phyloP scores from a whole-genome alignment of 1,139 yeast genomes.

The Yamadazyma epiphylla region DNA sequence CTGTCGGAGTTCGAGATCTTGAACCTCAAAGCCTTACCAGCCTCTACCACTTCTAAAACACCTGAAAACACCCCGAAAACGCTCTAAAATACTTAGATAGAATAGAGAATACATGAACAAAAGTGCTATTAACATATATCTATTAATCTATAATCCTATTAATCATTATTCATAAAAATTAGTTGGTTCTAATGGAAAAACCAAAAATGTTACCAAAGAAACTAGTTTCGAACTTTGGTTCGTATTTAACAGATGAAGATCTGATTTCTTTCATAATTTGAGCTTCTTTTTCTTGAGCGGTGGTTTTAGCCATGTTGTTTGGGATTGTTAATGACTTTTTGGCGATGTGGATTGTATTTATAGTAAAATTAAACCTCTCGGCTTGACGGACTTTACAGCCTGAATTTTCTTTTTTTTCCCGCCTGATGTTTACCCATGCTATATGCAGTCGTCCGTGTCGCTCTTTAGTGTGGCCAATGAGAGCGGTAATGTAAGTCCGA shows the following conservation, averaged over 20 bases:
- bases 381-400: constrained; percentile 1
- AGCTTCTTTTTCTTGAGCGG: constrained; percentile 47
- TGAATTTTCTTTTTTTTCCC: neutral
- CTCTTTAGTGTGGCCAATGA: neutral
- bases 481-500: neutral
- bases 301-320: constrained; percentile 21
- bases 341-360: neutral
- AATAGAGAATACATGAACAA: too few species aligned
- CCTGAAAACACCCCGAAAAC: too few species aligned
- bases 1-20: too few species aligned
- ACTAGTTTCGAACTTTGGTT: constrained; percentile 41
- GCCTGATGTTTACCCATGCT: neutral
- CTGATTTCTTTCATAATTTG: constrained; percentile 47
- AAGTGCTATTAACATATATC: too few species aligned
- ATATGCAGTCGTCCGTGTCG: neutral
- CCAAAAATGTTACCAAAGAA: constrained; percentile 45
- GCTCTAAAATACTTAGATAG: too few species aligned
- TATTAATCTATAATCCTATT: too few species aligned
- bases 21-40: too few species aligned
- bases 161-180: constrained; percentile 4
- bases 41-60: too few species aligned
- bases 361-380: neutral
- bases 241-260: constrained; percentile 30
- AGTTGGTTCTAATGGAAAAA: constrained; percentile 23
- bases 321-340: constrained; percentile 2